Evolutionary conservation across 768 basidiomycete genomes (phyloP).

Genomic region (Leucosporidium creatinivorum): DNA sequence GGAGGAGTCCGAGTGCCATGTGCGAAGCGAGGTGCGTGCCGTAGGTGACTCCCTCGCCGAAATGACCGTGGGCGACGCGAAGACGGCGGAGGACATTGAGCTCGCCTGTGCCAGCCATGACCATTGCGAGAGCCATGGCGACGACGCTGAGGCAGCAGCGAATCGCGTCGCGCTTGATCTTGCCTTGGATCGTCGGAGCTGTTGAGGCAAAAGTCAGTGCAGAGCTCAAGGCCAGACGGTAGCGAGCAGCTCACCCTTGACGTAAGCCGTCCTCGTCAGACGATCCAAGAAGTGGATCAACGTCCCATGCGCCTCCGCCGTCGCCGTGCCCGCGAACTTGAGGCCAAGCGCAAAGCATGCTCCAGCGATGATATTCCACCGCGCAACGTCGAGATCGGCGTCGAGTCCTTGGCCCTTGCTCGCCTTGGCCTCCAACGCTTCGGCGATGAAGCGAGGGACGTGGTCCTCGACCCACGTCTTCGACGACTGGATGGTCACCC

Average conservation of each 20-base stretch:
- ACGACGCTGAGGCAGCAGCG: slow-evolving; percentile 83
- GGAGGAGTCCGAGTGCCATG: slow-evolving; percentile 80
- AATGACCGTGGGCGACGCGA: slow-evolving; percentile 82
- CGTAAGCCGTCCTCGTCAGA: slow-evolving; percentile 63
- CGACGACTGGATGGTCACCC: slow-evolving; percentile 66
- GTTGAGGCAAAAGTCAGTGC: neutral
- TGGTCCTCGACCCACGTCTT: slow-evolving; percentile 46
- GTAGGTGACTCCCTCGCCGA: slow-evolving; percentile 53
- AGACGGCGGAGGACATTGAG: slow-evolving; percentile 78
- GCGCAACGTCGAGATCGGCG: slow-evolving; percentile 62
- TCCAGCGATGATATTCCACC: slow-evolving; percentile 83
- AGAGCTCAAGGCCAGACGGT: slow-evolving; percentile 6
- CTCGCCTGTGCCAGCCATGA: slow-evolving; percentile 97
- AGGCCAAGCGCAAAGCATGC: slow-evolving; percentile 85
- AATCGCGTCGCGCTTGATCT: slow-evolving; percentile 77
- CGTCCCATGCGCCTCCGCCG: slow-evolving; percentile 76
- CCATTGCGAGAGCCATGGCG: slow-evolving; percentile 75
- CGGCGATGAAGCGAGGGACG: slow-evolving; percentile 60
- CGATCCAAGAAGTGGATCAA: slow-evolving; percentile 74
- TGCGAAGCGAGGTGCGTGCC: slow-evolving; percentile 85
- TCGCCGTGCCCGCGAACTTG: slow-evolving; percentile 89
- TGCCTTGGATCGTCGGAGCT: slow-evolving; percentile 77
- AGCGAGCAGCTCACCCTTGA: slow-evolving; percentile 51
- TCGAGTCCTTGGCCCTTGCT: slow-evolving; percentile 54
- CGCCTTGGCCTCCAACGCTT: slow-evolving; percentile 50